Evolutionary conservation across 2,329 filamentous ascomycete species (phyloP).

Genomic region (Monosporascus sp.): DNA sequence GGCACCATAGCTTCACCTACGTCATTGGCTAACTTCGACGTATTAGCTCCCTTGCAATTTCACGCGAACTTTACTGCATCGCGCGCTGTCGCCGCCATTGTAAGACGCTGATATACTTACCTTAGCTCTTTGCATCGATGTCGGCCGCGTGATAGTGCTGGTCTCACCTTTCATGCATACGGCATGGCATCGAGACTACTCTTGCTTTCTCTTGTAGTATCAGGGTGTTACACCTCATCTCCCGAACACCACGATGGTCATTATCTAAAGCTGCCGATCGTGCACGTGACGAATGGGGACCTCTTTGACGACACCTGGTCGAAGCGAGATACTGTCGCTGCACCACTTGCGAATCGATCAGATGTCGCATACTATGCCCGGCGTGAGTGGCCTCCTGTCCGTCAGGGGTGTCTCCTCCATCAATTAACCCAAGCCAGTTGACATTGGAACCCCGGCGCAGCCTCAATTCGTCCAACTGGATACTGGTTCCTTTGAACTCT

Average conservation of each 20-base stretch:
- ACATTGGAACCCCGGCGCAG: slow-evolving; percentile 50
- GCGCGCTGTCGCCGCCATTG: too few species aligned
- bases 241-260: slow-evolving; percentile 28
- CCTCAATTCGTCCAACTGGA: slow-evolving; percentile 50
- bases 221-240: slow-evolving; percentile 11
- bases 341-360: slow-evolving; percentile 43
- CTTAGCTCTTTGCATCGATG: slow-evolving; percentile 6
- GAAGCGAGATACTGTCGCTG: slow-evolving; percentile 29
- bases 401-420: background rate
- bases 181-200: slow-evolving; percentile 1
- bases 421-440: slow-evolving; percentile 28
- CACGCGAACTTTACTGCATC: too few species aligned
- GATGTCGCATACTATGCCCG: slow-evolving; percentile 50
- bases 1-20: too few species aligned
- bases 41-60: too few species aligned
- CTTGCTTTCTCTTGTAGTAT: slow-evolving; percentile 16
- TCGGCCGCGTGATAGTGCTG: background rate
- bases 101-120: too few species aligned
- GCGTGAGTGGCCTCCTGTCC: slow-evolving; percentile 26
- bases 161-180: background rate
- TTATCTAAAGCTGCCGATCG: slow-evolving; percentile 35
- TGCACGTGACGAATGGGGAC: slow-evolving; percentile 36
- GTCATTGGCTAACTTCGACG: too few species aligned
- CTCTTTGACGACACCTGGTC: slow-evolving; percentile 36
- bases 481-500: slow-evolving; percentile 56